Base-by-base conservation (phyloP, 768 basidiomycete genomes). In the Clitopilus hobsonii region DNA sequence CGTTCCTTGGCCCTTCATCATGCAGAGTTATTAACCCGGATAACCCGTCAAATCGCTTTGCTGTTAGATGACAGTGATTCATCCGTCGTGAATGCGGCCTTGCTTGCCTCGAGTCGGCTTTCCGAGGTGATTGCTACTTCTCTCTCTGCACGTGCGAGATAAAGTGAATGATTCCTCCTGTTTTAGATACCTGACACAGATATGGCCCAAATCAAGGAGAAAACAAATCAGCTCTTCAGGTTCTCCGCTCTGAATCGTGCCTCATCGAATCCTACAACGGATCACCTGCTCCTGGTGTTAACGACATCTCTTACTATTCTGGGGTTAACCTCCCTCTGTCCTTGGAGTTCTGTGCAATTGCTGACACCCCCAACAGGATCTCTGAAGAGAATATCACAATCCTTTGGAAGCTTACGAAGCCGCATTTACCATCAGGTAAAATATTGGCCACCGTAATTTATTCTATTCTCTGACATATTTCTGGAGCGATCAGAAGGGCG, bases 1-100 rank as follows among this genome's bases (percentile, higher is more conserved):
- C 74, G 79, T 38, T 70, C 76, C 11, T 70, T 91, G 22, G 79
- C 83, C 10, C 64, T 56, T 47, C 64, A 69, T 38, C 79, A 84
- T 27, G 58, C 72, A 3, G 76, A 78, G 22, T 63, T 85, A 18
- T 60, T 88, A 47, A 68, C 69, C 36, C 69, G 69, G 38, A 71
- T 82, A 20, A 32, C 18, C 41, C 41, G 41, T 45, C 41, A 45
- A 45, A 45, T 45, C 3, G 11, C 22, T 45, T 18, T 45, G n/a
- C 41, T 16, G 41, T 20, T 45, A 16, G 41, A 45, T 45, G 41
- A 45, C 41, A 45, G 8, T 18, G 71, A 82, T 49, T 59, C 66
- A 6, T 58, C 64, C 5, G 83, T 86, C 1, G 70, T 71, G 25
- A 66, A 65, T 54, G 79, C 82, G 23, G 80, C 83, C 3, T 64